Evolutionary conservation across 257 asterid genomes (phyloP), one percentile per base, ranked within the genome.

Genomic region (Oldenlandia corymbosa): DNA sequence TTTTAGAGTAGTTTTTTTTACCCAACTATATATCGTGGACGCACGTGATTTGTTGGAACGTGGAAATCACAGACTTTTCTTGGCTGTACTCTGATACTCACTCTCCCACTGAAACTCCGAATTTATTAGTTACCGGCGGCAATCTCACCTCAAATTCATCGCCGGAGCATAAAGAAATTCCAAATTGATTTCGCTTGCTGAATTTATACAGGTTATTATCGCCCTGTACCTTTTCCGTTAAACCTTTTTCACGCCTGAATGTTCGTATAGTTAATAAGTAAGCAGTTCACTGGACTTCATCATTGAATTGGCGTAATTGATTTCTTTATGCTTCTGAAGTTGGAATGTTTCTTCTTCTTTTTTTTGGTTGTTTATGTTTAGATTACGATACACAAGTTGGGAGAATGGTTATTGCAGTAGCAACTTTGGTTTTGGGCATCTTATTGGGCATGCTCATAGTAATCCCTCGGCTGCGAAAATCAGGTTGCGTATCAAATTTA

Each of bases 341-440:
- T 28, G 62, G 31, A 46, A 39, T 31, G 23, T 32, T 36, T 10
- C 24, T 20, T 20, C 9, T 7, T 13, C 21, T 7, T 7, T 53
- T 32, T 49, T n/a, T n/a, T n/a, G n/a, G n/a, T n/a, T n/a, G n/a
- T n/a, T 32, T 1, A 11, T 24, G 41, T 52, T 69, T 68, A 63
- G 74, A 71, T 62, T 47, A 31, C 64, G 82, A 66, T 64, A 13
- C 56, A 57, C 24, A 50, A 32, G 17, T 67, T 65, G 58, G 49
- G 62, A 41, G 48, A 32, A 83, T 88, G 92, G 95, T 84, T 68
- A 65, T 79, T 12, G 54, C 77, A 2, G 51, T 76, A 58, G 68
- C 74, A 54, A 75, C 95, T 31, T 36, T 82, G 69, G 57, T 86
- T 48, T 59, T 87, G 57, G 85, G 92, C 61, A 31, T 88, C 72